phyloP scores from a whole-genome alignment of 75 land plant species.

The Gnetum montanum region DNA sequence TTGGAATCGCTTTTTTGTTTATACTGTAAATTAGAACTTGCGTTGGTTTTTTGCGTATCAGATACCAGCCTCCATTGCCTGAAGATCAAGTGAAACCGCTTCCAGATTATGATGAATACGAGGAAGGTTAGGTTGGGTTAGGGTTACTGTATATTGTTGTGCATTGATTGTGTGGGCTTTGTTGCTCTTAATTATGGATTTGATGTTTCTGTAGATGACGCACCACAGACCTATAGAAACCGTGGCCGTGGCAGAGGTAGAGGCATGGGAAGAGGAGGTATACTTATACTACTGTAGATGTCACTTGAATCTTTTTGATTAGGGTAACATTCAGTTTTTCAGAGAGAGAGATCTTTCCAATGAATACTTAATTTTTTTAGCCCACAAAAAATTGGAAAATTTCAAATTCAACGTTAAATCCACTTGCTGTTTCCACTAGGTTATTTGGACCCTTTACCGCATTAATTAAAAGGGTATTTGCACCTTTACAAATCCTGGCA shows the following conservation, averaged over 20 bases:
- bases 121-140: conserved; percentile 21
- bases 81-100: conserved; percentile 27
- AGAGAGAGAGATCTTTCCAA: not conserved
- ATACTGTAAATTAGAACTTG: not conserved
- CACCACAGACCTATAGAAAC: conserved; percentile 10
- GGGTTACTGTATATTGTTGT: too few species aligned
- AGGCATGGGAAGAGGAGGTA: conserved; percentile 26
- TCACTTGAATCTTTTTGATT: not conserved
- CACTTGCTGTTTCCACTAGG: too few species aligned
- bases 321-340: not conserved
- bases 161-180: not conserved
- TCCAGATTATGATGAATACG: conserved; percentile 23
- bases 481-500: not conserved
- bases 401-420: not conserved
- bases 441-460: too few species aligned
- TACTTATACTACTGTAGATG: not conserved
- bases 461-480: too few species aligned
- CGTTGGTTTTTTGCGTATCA: conserved; percentile 1
- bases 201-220: conserved; percentile 8
- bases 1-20: not conserved
- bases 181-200: not conserved
- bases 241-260: conserved; percentile 30
- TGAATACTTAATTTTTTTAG: not conserved
- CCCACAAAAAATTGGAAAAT: not conserved
- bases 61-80: conserved; percentile 36